A percentile compares a stretch with the other conserved stretches of the same genome.
Conservation (phyloP, 495 filamentous ascomycete genomes). For the Tuber brumale region DNA sequence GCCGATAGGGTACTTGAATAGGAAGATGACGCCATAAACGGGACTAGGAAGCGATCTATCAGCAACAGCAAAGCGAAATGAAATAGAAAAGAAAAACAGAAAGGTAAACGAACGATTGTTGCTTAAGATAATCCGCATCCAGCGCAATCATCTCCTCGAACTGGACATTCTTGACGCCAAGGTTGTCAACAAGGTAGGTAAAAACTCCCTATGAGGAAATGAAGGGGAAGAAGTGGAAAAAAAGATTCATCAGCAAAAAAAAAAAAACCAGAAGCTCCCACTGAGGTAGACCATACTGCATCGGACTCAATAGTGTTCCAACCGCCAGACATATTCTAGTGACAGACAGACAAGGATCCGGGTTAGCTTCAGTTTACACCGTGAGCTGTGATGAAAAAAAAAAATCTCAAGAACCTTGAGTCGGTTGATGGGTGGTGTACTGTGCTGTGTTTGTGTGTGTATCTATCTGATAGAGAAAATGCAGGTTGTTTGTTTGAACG, state of each 20-base stretch:
- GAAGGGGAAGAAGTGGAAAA: conserved; percentile 6
- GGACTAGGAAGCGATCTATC: conserved; percentile 48
- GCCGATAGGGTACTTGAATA: conserved; percentile 93
- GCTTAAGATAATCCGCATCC: conserved; percentile 70
- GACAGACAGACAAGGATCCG: neutral
- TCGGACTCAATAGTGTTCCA: conserved; percentile 88
- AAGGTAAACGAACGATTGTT: conserved; percentile 46
- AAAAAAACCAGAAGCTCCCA: conserved; percentile 2
- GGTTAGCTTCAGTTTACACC: neutral
- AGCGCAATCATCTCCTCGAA: conserved; percentile 94
- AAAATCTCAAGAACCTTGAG: neutral
- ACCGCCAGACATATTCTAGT: conserved; percentile 46
- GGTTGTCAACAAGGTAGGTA: conserved; percentile 84
- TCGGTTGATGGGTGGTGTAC: neutral
- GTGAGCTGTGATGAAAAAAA: neutral
- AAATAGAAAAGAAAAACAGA: neutral
- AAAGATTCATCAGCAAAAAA: conserved; percentile 6
- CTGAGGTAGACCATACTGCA: conserved; percentile 56
- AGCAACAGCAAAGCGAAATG: neutral
- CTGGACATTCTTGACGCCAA: conserved; percentile 87
- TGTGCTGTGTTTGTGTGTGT: neutral
- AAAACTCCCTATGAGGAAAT: conserved; percentile 71
- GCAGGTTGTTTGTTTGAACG: neutral
- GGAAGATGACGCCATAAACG: conserved; percentile 96
- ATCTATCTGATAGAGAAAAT: neutral